A percentile compares a stretch with the other conserved stretches of the same genome.
Conservation (phyloP, 441 rosid species). For the Populus tomentosa region DNA sequence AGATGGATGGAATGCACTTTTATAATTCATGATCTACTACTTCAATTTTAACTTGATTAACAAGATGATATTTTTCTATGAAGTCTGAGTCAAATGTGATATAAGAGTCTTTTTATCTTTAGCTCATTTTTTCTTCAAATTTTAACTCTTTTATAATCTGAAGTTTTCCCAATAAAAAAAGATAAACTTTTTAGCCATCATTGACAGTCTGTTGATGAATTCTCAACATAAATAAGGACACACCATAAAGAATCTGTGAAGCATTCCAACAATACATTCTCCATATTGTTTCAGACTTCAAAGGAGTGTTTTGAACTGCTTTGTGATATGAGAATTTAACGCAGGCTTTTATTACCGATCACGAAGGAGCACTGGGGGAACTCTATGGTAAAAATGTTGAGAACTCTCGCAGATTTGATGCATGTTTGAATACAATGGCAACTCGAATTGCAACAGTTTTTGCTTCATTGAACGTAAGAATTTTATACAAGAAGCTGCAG, state of each 20-base stretch:
- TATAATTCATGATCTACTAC: not conserved
- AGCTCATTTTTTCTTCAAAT: not conserved
- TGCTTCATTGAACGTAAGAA: constrained; percentile 86
- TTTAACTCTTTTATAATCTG: not conserved
- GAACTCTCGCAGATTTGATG: constrained; percentile 65
- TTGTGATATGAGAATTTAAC: constrained; percentile 12
- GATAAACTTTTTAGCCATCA: not conserved
- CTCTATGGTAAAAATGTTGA: constrained; percentile 71
- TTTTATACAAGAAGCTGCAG: constrained; percentile 4
- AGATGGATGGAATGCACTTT: not conserved
- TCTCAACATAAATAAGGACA: not conserved
- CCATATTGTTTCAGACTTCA: not conserved
- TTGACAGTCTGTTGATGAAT: not conserved
- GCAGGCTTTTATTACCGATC: constrained; percentile 92
- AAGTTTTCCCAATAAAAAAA: not conserved
- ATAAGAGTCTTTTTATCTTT: not conserved
- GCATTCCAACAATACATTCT: not conserved
- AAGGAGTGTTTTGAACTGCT: not conserved
- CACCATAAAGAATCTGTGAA: not conserved
- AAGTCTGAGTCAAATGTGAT: not conserved
- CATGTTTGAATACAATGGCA: constrained; percentile 85
- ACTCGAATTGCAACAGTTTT: constrained; percentile 93
- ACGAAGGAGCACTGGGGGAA: constrained; percentile 76
- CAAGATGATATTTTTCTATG: not conserved
- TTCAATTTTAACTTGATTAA: too few relatives aligned